phyloP scores from a whole-genome alignment of 1,139 yeast genomes.

The Magnusiomyces fungicola region DNA sequence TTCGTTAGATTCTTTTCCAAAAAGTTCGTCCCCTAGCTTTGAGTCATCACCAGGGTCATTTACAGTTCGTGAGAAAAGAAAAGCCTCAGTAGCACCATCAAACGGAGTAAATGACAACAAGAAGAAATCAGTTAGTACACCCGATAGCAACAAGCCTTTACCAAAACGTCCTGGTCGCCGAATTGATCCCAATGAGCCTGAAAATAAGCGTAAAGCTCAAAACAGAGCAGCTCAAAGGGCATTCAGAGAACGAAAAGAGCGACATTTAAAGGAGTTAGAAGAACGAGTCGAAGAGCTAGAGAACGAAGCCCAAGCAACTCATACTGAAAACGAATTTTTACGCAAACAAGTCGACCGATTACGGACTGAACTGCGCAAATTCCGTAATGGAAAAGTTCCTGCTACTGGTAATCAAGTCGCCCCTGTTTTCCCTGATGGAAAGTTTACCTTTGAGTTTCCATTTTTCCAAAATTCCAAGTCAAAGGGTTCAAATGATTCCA shows the following conservation, averaged over 20 bases:
- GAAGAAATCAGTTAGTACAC: slow-evolving; percentile 24
- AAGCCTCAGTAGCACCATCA: slow-evolving; percentile 6
- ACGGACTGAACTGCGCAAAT: slow-evolving; percentile 61
- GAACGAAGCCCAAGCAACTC: slow-evolving; percentile 54
- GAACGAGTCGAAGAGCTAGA: slow-evolving; percentile 67
- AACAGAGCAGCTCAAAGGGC: slow-evolving; percentile 98
- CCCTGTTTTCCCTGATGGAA: slow-evolving; percentile 4
- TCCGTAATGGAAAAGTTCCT: slow-evolving; percentile 22
- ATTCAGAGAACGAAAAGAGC: slow-evolving; percentile 88
- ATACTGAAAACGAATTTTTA: slow-evolving; percentile 65
- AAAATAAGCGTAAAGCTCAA: slow-evolving; percentile 86
- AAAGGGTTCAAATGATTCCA: too few species aligned
- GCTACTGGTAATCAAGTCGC: background rate
- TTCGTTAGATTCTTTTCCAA: background rate
- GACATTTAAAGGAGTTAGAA: slow-evolving; percentile 78
- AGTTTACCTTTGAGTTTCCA: slow-evolving; percentile 38
- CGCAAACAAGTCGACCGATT: slow-evolving; percentile 69
- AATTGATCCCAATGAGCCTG: slow-evolving; percentile 72
- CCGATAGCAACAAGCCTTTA: background rate
- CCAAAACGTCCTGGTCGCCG: slow-evolving; percentile 51
- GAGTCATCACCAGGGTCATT: background rate
- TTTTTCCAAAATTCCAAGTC: slow-evolving; percentile 21
- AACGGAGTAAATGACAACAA: background rate
- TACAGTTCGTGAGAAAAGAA: slow-evolving; percentile 7
- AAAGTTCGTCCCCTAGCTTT: background rate